A percentile compares a stretch with the other conserved stretches of the same genome.
These are phyloP conservation scores for Eragrostis tef DNA, from an alignment of 202 grass and related monocot species.

Conservation along the genomic window DNA sequence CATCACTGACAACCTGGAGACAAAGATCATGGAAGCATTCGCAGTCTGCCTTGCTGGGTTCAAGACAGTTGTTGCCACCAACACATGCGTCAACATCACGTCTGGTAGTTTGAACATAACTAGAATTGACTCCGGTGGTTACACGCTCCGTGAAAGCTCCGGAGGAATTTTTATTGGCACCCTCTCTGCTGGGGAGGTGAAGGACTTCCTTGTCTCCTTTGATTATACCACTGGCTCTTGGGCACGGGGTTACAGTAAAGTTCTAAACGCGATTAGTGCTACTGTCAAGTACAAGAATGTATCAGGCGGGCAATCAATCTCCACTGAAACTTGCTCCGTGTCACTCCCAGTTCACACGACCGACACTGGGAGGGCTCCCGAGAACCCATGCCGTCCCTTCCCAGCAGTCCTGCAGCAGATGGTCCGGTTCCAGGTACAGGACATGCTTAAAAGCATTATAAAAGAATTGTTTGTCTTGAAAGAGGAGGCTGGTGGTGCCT, in stretches of 20 bases:
- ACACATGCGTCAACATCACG: not conserved
- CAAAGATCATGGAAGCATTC: not conserved
- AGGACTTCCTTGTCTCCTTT: not conserved
- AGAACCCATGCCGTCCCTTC: slow-evolving; percentile 5
- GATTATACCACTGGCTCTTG: not conserved
- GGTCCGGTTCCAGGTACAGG: not conserved
- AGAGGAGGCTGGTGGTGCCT: not conserved
- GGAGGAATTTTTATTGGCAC: not conserved
- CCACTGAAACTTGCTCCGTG: not conserved
- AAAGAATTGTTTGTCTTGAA: not conserved
- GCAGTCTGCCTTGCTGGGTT: slow-evolving; percentile 1
- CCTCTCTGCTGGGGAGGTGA: slow-evolving; percentile 11
- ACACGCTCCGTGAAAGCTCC: not conserved
- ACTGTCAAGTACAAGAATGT: not conserved
- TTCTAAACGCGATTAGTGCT: not conserved
- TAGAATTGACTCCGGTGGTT: not conserved
- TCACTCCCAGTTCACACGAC: not conserved
- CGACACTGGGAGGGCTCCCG: not conserved
- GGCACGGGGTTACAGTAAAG: not conserved
- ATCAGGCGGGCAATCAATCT: not conserved
- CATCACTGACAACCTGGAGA: not conserved
- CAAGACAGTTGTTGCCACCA: not conserved
- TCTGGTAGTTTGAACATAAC: not conserved
- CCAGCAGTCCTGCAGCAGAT: not conserved
- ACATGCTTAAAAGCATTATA: not conserved